Base-by-base conservation (phyloP, 2,329 filamentous ascomycete genomes). In the Colletotrichum ledebouriae region DNA sequence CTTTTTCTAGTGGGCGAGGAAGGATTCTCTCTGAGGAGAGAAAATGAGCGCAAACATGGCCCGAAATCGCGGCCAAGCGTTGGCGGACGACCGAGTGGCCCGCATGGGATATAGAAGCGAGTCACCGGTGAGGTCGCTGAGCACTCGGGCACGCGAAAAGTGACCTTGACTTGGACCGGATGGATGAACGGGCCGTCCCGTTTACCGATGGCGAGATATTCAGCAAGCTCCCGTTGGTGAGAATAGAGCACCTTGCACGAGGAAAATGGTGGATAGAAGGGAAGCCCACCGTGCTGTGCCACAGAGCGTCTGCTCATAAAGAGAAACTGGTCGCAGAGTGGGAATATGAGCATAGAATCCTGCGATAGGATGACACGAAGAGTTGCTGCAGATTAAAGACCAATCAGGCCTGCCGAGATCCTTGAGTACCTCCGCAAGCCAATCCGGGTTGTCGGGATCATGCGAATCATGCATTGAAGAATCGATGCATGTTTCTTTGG, bases 401-500 rank as follows among this genome's bases (percentile, higher is more conserved):
- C 69, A 71, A 71, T 66, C 50, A 60, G 39, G 22, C 11, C 22
- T 46, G 34, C 41, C 34, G 22, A 11, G 5, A 29, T 62, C 62
- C 44, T 17, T 47, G 63, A 42, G 63, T 33, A 33, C 44, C 50
- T 52, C 33, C 34, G 46, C 39, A 58, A 49, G 34, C 41, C 71
- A 67, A 71, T 70, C 72, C 73, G 71, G 67, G 71, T 62, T 68
- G 67, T 67, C 74, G 73, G 73, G 68, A 71, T 72, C 65, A 70
- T 77, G 73, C 74, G 75, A 78, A 78, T 78, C 75, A 78, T 76
- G 74, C 75, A 73, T 71, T 69, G 71, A 66, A 71, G 67, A 71
- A 71, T 53, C 52, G 63, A 59, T 69, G 67, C 71, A 63, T n/a
- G 41, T 46, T 67, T 63, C 39, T 59, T 41, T 60, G 25, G 20